phyloP scores from a whole-genome alignment of 2,329 filamentous ascomycete genomes.

The Herpotrichia juniperi region DNA sequence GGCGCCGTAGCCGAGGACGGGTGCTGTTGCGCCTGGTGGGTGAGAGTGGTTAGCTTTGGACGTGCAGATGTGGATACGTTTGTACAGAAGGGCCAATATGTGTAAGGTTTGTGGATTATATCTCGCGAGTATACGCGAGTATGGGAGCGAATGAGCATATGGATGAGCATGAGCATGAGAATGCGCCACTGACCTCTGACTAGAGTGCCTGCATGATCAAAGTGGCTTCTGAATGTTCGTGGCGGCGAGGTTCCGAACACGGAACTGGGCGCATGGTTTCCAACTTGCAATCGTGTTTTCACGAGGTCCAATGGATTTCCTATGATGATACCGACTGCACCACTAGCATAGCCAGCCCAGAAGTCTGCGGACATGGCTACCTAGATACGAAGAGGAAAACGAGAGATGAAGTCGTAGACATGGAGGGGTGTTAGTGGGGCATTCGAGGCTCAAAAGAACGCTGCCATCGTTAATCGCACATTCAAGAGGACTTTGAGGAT shows the following conservation, averaged over 20 bases:
- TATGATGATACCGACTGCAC: conserved; percentile 83
- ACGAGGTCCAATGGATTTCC: conserved; percentile 84
- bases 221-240: conserved; percentile 35
- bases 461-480: not conserved
- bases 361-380: conserved; percentile 81
- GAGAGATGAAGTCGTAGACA: not conserved
- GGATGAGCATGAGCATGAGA: not conserved
- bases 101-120: no score
- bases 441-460: conserved; percentile 1
- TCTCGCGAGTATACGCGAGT: not conserved
- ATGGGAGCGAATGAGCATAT: not conserved
- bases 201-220: conserved; percentile 44
- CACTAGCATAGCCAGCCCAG: conserved; percentile 90
- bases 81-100: not conserved
- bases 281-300: conserved; percentile 82
- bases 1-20: conserved; percentile 86
- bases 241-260: conserved; percentile 13
- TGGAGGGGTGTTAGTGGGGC: conserved; percentile 7
- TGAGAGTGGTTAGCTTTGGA: no score
- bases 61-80: conserved; percentile 21
- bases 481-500: no score
- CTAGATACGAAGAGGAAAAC: not conserved
- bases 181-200: conserved; percentile 37
- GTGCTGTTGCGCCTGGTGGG: conserved; percentile 82
- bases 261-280: conserved; percentile 31